These are phyloP conservation scores for Hypocreales sp. DNA, from an alignment of 2,329 filamentous ascomycete genomes.

Conservation along the genomic window DNA sequence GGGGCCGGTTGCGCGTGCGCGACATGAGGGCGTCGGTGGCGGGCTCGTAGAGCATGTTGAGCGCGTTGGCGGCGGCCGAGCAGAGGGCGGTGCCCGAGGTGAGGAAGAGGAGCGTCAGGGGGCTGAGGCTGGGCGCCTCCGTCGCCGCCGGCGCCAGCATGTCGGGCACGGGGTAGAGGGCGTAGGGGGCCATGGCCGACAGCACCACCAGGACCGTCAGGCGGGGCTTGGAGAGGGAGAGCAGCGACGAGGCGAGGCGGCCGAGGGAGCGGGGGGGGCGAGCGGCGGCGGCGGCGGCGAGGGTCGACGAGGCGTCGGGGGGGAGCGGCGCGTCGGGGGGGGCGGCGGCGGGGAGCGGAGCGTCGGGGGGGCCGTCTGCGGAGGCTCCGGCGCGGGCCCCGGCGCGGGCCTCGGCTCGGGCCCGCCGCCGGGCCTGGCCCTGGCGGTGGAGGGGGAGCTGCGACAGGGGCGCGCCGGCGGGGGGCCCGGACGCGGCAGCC, in stretches of 20 bases:
- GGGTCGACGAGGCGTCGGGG: conserved; percentile 36
- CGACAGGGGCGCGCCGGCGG: conserved; percentile 7
- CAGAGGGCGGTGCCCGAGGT: conserved; percentile 80
- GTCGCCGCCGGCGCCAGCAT: conserved; percentile 55
- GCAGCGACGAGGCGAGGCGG: conserved; percentile 62
- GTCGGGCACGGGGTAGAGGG: conserved; percentile 81
- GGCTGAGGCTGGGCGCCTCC: conserved; percentile 67
- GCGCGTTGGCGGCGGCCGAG: conserved; percentile 78
- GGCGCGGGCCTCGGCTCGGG: conserved; percentile 2
- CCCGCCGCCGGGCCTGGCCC: conserved; percentile 15
- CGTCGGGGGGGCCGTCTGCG: conserved; percentile 10
- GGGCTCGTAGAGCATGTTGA: conserved; percentile 96
- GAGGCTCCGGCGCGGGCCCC: background rate
- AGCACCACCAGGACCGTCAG: conserved; percentile 84
- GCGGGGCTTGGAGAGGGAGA: conserved; percentile 90
- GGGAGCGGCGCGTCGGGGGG: conserved; percentile 19
- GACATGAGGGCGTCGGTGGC: conserved; percentile 84
- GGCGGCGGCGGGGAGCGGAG: conserved; percentile 3
- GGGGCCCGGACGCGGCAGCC: conserved; percentile 5
- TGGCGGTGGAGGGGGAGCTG: conserved; percentile 18
- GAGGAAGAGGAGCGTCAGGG: conserved; percentile 82
- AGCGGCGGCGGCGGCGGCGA: conserved; percentile 34
- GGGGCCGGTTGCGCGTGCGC: conserved; percentile 77
- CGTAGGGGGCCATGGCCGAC: conserved; percentile 80
- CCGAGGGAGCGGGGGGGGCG: conserved; percentile 36